Conservation (phyloP, 2,329 filamentous ascomycete species). For the Penicillium hordei region DNA sequence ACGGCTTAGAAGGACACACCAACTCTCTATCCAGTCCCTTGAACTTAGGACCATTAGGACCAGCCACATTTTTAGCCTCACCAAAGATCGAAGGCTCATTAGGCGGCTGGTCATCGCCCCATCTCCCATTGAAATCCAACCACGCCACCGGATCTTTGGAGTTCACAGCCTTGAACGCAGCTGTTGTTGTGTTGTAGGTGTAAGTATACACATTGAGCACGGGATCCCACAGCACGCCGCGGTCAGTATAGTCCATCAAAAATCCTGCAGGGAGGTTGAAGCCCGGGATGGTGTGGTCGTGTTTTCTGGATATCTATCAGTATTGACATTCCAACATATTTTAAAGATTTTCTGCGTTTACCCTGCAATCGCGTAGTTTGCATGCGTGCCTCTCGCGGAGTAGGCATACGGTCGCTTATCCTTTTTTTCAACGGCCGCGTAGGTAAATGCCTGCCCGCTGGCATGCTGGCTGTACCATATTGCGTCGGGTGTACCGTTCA, state of each 20-base stretch:
- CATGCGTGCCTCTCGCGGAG: conserved; percentile 62
- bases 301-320: conserved; percentile 41
- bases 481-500: conserved; percentile 53
- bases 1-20: conserved; percentile 56
- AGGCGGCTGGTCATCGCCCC: conserved; percentile 63
- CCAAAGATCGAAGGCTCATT: conserved; percentile 52
- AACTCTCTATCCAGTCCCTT: conserved; percentile 58
- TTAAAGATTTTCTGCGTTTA: conserved; percentile 14
- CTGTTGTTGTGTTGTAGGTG: conserved; percentile 47
- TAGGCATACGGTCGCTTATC: conserved; percentile 58
- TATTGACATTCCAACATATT: background rate
- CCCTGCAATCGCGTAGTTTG: conserved; percentile 61
- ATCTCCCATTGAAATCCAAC: conserved; percentile 58
- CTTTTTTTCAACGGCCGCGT: conserved; percentile 55
- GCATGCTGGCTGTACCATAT: conserved; percentile 66
- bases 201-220: conserved; percentile 57
- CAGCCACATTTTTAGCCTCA: conserved; percentile 56
- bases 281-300: conserved; percentile 64
- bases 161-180: conserved; percentile 51
- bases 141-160: conserved; percentile 51
- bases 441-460: conserved; percentile 63
- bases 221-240: conserved; percentile 62
- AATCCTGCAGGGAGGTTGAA: conserved; percentile 56
- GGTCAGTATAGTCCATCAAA: conserved; percentile 56
- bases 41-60: conserved; percentile 62